Evolutionary conservation across 2,329 filamentous ascomycete species (phyloP), one percentile per base, ranked within the genome.

Genomic region (Septoria petroselini): DNA sequence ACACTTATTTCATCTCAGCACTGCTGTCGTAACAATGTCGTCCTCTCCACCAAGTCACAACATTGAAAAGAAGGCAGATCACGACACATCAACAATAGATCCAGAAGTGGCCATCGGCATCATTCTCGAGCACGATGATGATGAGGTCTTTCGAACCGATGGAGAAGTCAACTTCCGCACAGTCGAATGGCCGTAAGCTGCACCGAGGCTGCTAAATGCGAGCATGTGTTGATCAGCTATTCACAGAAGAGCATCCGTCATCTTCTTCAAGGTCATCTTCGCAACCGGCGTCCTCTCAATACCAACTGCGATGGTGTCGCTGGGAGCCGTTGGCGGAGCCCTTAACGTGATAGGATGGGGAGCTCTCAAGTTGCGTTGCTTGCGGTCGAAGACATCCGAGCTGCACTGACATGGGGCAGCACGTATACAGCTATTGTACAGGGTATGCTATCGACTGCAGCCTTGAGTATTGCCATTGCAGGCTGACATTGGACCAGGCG

Each of bases 181-280:
- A 1, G 76, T 80, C 12, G 69, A 70, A 49, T 81, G 77, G 77
- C 69, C 72, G 12, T 70, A 19, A 39, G 43, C 38, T 33, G 19
- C 2, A 8, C 15, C 21, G 17, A 12, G 3, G 17, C 12, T 38
- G 4, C 6, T 25, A 30, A 27, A 29, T 29, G 12, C 21, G 9
- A 30, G 35, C 35, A 18, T 38, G 4, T 2, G 12, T 19, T 38
- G 35, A 38, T 17, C 12, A 19, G 4, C 17, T 23, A 31, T 21
- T 19, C 21, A n/a, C 8, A 47, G 43, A 23, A 31, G 73, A 15
- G 75, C 76, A 2, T 66, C 75, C 2, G 68, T 78, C 18, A 78
- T 80, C 54, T 78, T 80, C 48, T 62, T 78, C 15, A 80, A 79
- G 64, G 68, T 75, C 48, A 72, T 75, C 55, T 76, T 77, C 54